phyloP scores from a whole-genome alignment of 306 rosid species.

The Lupinus albus region DNA sequence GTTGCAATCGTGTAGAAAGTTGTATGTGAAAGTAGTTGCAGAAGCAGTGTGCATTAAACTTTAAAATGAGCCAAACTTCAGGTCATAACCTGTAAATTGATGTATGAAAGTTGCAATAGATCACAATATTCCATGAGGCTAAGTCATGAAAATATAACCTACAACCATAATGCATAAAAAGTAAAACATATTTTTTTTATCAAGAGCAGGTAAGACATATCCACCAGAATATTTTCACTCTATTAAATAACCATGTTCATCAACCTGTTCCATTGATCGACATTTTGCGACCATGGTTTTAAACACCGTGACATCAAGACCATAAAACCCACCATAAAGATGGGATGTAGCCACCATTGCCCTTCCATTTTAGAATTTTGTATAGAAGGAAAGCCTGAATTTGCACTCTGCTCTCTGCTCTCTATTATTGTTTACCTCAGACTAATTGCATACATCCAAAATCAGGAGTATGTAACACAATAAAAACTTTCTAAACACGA shows the following conservation, averaged over 20 bases:
- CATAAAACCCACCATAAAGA: conserved; percentile 40
- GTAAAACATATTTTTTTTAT: not conserved
- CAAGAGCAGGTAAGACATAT: conserved; percentile 5
- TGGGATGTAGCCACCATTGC: conserved; percentile 48
- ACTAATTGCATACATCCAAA: conserved; percentile 26
- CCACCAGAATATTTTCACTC: conserved; percentile 17
- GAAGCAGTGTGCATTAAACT: too few relatives aligned
- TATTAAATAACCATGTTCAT: conserved; percentile 3
- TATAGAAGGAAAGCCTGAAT: conserved; percentile 49
- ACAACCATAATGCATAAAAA: not conserved
- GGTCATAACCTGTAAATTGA: not conserved
- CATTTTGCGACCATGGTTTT: conserved; percentile 11
- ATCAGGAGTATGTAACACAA: conserved; percentile 31
- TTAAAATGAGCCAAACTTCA: too few relatives aligned
- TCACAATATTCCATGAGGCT: conserved; percentile 6
- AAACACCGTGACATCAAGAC: conserved; percentile 33
- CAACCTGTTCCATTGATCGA: not conserved
- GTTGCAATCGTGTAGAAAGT: too few relatives aligned
- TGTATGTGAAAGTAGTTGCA: too few relatives aligned
- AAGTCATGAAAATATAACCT: conserved; percentile 10
- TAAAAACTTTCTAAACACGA: conserved; percentile 27
- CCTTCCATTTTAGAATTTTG: conserved; percentile 57
- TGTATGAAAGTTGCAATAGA: not conserved
- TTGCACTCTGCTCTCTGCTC: conserved; percentile 43
- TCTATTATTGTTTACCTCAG: conserved; percentile 11